A percentile compares a stretch with the other conserved stretches of the same genome.
phyloP scores from a whole-genome alignment of 192 early-diverging fungal species.

The Martensiomyces pterosporus region DNA sequence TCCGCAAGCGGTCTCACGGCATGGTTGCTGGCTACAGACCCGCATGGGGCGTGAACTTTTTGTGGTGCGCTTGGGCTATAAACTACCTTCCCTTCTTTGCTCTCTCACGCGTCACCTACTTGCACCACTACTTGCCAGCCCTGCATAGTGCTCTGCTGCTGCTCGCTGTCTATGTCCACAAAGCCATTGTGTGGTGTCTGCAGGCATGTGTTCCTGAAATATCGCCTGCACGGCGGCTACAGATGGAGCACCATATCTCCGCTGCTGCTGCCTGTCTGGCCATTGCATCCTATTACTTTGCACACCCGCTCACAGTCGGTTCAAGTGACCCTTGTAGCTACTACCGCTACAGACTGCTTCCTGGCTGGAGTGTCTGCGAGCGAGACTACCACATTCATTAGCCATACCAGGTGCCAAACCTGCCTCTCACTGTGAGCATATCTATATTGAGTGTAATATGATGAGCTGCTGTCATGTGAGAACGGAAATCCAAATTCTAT shows the following conservation, averaged over 20 bases:
- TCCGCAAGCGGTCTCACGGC: constrained; percentile 13
- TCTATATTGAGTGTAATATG: constrained; percentile 5
- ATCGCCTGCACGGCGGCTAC: too few relatives aligned
- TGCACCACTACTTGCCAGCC: constrained; percentile 71
- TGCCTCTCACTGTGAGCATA: constrained; percentile 2
- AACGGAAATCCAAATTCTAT: constrained; percentile 1
- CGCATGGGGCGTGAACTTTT: constrained; percentile 7
- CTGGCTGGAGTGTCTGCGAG: constrained; percentile 7
- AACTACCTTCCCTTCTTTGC: constrained; percentile 67
- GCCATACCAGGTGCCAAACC: too few relatives aligned
- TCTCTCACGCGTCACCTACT: constrained; percentile 66
- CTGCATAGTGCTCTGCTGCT: constrained; percentile 63
- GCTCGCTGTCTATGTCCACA: constrained; percentile 24
- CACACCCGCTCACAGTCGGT: constrained; percentile 25
- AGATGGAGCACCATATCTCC: too few relatives aligned
- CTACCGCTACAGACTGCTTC: constrained; percentile 1
- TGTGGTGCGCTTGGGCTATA: constrained; percentile 53
- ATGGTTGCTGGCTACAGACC: background rate
- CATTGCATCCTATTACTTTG: constrained; percentile 2
- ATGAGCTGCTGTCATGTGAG: too few relatives aligned
- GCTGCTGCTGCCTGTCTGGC: constrained; percentile 1
- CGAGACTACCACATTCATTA: constrained; percentile 7
- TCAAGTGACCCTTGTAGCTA: constrained; percentile 10
- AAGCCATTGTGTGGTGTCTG: background rate
- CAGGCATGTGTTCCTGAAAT: background rate